A percentile compares a stretch with the other conserved stretches of the same genome.
These are phyloP conservation scores for Meyerozyma smithsonii DNA, from an alignment of 1,139 yeast genomes.

Conservation along the genomic window DNA sequence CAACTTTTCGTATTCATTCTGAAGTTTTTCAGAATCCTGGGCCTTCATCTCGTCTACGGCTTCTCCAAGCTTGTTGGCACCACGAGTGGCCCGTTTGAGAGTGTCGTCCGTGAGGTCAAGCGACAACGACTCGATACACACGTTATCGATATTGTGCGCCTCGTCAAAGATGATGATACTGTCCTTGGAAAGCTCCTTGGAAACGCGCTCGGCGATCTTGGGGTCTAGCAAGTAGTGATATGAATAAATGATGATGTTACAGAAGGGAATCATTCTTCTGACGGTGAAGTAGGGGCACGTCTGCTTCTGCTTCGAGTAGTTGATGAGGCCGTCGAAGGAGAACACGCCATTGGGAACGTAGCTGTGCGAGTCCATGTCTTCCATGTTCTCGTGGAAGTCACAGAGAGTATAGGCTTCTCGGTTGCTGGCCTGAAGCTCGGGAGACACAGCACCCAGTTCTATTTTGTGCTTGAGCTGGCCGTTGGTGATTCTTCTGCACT, in stretches of 20 bases:
- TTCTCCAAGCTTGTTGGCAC: slow-evolving; percentile 70
- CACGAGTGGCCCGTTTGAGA: slow-evolving; percentile 46
- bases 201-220: slow-evolving; percentile 92
- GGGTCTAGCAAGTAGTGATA: slow-evolving; percentile 96
- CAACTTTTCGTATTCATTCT: slow-evolving; percentile 83
- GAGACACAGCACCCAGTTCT: slow-evolving; percentile 52
- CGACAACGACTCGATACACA: slow-evolving; percentile 91
- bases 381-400: slow-evolving; percentile 82
- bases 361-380: slow-evolving; percentile 82
- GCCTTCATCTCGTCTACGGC: slow-evolving; percentile 80
- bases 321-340: slow-evolving; percentile 79
- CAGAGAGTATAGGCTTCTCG: slow-evolving; percentile 48
- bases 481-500: slow-evolving; percentile 89
- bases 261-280: slow-evolving; percentile 94
- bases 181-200: slow-evolving; percentile 86
- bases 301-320: slow-evolving; percentile 70
- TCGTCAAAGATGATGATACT: slow-evolving; percentile 94
- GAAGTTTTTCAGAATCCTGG: slow-evolving; percentile 77
- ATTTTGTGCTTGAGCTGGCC: slow-evolving; percentile 75
- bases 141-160: slow-evolving; percentile 98
- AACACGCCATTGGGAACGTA: slow-evolving; percentile 89
- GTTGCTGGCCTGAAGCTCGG: slow-evolving; percentile 41
- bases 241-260: slow-evolving; percentile 91
- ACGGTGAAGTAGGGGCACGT: slow-evolving; percentile 97
- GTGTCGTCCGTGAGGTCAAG: slow-evolving; percentile 60